phyloP scores from a whole-genome alignment of 768 basidiomycete genomes.

The Lanmaoa rubissima region DNA sequence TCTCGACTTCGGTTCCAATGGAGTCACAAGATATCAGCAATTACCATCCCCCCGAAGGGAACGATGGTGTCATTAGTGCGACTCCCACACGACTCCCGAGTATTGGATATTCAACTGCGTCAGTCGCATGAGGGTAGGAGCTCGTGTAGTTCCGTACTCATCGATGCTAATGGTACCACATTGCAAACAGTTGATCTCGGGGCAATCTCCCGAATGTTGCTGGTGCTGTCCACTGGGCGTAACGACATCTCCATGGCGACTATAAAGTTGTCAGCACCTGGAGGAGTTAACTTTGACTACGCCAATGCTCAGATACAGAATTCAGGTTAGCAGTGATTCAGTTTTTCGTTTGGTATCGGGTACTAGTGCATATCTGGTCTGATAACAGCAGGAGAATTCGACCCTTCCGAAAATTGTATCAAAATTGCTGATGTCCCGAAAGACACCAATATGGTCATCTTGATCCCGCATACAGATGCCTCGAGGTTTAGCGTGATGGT shows the following conservation, averaged over 20 bases:
- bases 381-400: constrained; percentile 29
- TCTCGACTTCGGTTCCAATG: constrained; percentile 68
- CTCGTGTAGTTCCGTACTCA: constrained; percentile 13
- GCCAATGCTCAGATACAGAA: constrained; percentile 41
- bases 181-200: constrained; percentile 61
- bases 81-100: constrained; percentile 60
- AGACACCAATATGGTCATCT: constrained; percentile 45
- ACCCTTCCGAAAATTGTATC: constrained; percentile 43
- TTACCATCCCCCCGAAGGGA: constrained; percentile 22
- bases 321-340: constrained; percentile 25
- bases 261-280: constrained; percentile 54
- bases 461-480: constrained; percentile 65
- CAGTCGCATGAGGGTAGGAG: constrained; percentile 46
- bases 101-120: constrained; percentile 60
- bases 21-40: constrained; percentile 40
- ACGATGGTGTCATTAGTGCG: constrained; percentile 47
- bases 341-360: constrained; percentile 11
- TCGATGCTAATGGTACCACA: constrained; percentile 1
- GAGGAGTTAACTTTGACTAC: constrained; percentile 48
- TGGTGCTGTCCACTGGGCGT: constrained; percentile 64
- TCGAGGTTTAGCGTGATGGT: constrained; percentile 64
- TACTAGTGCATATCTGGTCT: constrained; percentile 3
- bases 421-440: constrained; percentile 47
- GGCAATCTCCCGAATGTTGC: constrained; percentile 48
- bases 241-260: constrained; percentile 58